Conservation (phyloP, 148 eudicot species). For the Rhododendron williamsianum region DNA sequence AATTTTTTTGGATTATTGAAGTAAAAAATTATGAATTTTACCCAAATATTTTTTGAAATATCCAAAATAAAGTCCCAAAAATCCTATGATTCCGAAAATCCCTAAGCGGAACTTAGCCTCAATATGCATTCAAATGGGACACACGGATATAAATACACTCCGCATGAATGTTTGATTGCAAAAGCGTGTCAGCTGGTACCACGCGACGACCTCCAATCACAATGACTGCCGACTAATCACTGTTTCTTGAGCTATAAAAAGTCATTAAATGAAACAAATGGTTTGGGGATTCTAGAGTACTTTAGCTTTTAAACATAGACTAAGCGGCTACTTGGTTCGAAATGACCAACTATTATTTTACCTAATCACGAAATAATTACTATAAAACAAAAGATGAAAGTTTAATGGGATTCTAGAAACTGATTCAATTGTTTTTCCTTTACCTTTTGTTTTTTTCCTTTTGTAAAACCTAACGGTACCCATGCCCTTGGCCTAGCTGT, state of each 20-base stretch:
- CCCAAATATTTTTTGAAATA: too few species aligned
- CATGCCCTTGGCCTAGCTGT: background rate
- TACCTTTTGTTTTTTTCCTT: background rate
- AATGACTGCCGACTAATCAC: background rate
- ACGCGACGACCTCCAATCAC: too few species aligned
- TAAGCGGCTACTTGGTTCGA: background rate
- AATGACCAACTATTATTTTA: background rate
- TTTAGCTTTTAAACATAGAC: background rate
- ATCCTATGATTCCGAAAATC: too few species aligned
- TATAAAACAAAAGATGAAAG: background rate
- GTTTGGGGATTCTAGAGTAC: background rate
- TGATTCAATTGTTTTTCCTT: background rate
- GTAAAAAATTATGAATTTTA: too few species aligned
- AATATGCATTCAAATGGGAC: too few species aligned
- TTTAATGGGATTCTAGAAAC: background rate
- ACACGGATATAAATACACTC: too few species aligned
- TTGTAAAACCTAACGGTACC: background rate
- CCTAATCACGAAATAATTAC: background rate
- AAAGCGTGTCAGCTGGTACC: background rate
- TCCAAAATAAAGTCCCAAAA: too few species aligned
- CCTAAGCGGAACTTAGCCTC: too few species aligned
- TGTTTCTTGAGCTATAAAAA: background rate
- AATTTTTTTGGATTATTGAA: too few species aligned
- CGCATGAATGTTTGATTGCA: too few species aligned
- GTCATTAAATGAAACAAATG: background rate